Evolutionary conservation across 345 rosid species (phyloP).

Genomic region (Eucalyptus rudis): DNA sequence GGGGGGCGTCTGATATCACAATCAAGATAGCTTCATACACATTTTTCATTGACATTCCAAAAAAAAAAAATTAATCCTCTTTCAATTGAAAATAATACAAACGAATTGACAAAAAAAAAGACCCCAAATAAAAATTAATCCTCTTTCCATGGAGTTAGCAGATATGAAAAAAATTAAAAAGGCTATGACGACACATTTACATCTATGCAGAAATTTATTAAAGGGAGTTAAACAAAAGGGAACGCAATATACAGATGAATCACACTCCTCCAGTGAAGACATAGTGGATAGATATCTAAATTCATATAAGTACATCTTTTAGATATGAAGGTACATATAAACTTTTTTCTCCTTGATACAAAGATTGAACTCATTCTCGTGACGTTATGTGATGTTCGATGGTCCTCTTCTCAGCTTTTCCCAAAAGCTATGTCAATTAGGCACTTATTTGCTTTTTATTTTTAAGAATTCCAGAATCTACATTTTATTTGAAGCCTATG

Average conservation of each 20-base stretch:
- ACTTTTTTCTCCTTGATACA: neutral
- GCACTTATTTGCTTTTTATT: neutral
- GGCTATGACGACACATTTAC: neutral
- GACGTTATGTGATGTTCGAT: fast-evolving
- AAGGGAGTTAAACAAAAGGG: neutral
- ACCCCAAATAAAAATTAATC: neutral
- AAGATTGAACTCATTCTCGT: neutral
- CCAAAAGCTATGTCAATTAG: neutral
- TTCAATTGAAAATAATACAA: neutral
- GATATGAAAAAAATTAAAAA: neutral
- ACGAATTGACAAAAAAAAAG: neutral
- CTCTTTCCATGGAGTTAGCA: neutral
- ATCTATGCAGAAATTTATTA: neutral
- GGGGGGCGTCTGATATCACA: neutral
- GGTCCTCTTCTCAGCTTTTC: neutral
- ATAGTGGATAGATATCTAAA: too few species aligned
- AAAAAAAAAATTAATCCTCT: neutral
- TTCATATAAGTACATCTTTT: neutral
- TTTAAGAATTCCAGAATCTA: neutral
- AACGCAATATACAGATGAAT: neutral
- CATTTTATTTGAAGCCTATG: neutral
- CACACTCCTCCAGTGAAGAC: neutral
- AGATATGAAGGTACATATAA: neutral
- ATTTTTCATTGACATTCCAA: neutral
- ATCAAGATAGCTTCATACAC: neutral